Conservation (phyloP, 148 eudicot genomes). For the Arctostaphylos glauca region DNA sequence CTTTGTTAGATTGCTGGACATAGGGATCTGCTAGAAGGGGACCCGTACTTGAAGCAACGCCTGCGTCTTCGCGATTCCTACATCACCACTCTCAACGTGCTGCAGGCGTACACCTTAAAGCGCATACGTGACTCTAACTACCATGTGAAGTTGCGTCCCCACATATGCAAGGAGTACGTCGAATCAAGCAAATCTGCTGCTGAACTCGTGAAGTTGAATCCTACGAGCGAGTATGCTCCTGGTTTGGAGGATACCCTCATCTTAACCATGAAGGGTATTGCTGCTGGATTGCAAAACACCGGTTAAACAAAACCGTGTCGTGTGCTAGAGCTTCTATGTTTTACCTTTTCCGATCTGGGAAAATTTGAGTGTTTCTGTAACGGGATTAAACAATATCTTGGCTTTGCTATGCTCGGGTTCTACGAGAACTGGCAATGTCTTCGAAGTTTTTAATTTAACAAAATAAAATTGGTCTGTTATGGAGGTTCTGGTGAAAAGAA, state of each 20-base stretch:
- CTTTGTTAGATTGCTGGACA: slow-evolving; percentile 82
- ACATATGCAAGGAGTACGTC: slow-evolving; percentile 72
- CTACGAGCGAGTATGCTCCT: slow-evolving; percentile 91
- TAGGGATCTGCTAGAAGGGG: slow-evolving; percentile 81
- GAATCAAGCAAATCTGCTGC: slow-evolving; percentile 70
- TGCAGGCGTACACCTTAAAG: slow-evolving; percentile 89
- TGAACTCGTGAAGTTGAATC: slow-evolving; percentile 81
- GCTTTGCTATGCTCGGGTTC: neutral
- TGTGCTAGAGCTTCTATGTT: neutral
- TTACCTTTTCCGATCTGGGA: neutral
- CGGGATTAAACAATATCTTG: neutral
- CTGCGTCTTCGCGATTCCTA: slow-evolving; percentile 82
- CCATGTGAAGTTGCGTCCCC: slow-evolving; percentile 69
- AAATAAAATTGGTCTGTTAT: neutral
- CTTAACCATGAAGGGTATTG: slow-evolving; percentile 99
- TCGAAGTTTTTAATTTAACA: neutral
- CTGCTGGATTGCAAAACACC: slow-evolving; percentile 97
- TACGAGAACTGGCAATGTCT: neutral
- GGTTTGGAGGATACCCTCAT: slow-evolving; percentile 97
- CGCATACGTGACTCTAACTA: slow-evolving; percentile 83
- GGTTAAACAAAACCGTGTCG: slow-evolving; percentile 38
- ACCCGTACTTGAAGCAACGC: slow-evolving; percentile 88
- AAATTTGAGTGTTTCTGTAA: neutral
- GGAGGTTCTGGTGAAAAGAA: neutral
- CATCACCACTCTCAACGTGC: slow-evolving; percentile 77